phyloP scores from a whole-genome alignment of 1,139 yeast species.

The Hansenula lynferdii region DNA sequence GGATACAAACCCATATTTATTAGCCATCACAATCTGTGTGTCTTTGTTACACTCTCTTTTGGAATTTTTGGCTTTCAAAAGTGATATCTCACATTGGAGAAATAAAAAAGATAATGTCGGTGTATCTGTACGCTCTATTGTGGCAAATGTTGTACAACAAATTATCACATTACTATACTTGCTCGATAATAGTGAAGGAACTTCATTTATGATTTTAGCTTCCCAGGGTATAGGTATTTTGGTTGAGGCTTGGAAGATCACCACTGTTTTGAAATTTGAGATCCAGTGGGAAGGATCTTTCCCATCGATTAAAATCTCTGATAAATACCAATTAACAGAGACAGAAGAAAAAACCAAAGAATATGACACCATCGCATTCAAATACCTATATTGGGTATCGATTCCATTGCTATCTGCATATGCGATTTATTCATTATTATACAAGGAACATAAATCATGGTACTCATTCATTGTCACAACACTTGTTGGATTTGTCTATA shows the following conservation, averaged over 20 bases:
- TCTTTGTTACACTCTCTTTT: constrained; percentile 31
- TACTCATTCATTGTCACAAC: constrained; percentile 34
- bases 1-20: constrained; percentile 33
- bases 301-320: constrained; percentile 24
- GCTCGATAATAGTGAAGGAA: constrained; percentile 33
- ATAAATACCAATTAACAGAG: constrained; percentile 31
- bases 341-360: constrained; percentile 35
- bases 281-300: constrained; percentile 15
- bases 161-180: constrained; percentile 32
- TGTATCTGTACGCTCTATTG: constrained; percentile 32
- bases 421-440: constrained; percentile 31
- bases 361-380: constrained; percentile 36
- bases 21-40: constrained; percentile 29
- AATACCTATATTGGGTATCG: constrained; percentile 31
- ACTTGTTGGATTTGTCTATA: constrained; percentile 36
- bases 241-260: constrained; percentile 38
- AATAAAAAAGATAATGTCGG: constrained; percentile 35
- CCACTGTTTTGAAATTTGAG: constrained; percentile 30
- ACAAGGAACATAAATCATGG: constrained; percentile 37
- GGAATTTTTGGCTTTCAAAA: constrained; percentile 36
- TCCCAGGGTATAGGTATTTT: constrained; percentile 35
- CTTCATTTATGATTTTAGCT: constrained; percentile 32
- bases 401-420: constrained; percentile 33
- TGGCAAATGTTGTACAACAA: constrained; percentile 37
- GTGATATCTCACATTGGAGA: constrained; percentile 34